phyloP scores from a whole-genome alignment of 106 monocot genomes.

The Platanthera zijinensis region DNA sequence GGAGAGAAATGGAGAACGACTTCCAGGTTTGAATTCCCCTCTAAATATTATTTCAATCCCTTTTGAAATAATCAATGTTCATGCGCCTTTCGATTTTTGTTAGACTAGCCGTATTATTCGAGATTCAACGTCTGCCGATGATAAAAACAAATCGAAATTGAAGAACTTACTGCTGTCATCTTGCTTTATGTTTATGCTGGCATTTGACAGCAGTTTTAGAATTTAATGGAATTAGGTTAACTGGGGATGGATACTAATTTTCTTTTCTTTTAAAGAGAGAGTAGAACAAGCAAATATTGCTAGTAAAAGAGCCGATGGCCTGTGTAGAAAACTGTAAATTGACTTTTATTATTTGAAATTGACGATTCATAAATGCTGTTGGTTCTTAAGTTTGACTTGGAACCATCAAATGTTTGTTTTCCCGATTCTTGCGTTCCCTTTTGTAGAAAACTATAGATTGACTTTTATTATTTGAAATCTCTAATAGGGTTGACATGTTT shows the following conservation, averaged over 20 bases:
- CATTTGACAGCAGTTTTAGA: background rate
- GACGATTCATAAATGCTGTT: background rate
- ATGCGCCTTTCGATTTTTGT: background rate
- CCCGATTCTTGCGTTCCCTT: background rate
- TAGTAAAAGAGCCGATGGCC: background rate
- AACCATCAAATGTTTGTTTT: background rate
- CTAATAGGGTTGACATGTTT: too few species aligned
- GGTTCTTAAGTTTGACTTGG: background rate
- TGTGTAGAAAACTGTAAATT: background rate
- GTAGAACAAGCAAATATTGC: background rate
- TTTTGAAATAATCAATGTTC: background rate
- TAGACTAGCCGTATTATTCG: background rate
- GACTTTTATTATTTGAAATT: background rate
- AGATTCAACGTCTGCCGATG: background rate
- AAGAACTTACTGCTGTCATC: background rate
- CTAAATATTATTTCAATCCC: background rate
- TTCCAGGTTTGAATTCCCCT: background rate
- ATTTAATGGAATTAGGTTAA: background rate
- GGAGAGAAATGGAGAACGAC: constrained; percentile 1
- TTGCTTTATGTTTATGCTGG: background rate
- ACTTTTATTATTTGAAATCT: too few species aligned
- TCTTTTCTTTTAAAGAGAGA: background rate
- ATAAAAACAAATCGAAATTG: background rate
- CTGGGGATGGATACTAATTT: background rate
- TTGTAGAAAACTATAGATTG: too few species aligned